A percentile compares a stretch with the other conserved stretches of the same genome.
Conservation (phyloP, 495 filamentous ascomycete genomes). For the Tetracladium marchalianum region DNA sequence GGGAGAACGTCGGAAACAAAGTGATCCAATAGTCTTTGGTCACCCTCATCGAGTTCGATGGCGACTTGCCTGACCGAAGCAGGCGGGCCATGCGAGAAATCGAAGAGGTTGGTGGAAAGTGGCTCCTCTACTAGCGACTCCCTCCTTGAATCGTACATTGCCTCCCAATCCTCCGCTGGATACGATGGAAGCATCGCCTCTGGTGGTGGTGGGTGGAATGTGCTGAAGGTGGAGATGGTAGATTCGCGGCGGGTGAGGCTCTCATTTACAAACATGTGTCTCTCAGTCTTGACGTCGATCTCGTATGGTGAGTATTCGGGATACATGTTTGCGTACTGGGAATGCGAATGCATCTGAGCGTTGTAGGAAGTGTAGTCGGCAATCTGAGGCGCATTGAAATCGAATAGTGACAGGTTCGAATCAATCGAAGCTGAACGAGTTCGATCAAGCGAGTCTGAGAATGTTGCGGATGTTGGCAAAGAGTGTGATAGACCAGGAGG, state of each 20-base stretch:
- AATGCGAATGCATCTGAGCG: constrained; percentile 34
- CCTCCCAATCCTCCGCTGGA: constrained; percentile 59
- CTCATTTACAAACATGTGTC: constrained; percentile 90
- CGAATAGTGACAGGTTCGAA: constrained; percentile 59
- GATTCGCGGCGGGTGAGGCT: constrained; percentile 75
- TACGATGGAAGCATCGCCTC: constrained; percentile 55
- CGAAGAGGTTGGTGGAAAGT: constrained; percentile 65
- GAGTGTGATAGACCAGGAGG: constrained; percentile 78
- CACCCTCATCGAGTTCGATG: constrained; percentile 82
- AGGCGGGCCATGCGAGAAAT: constrained; percentile 52
- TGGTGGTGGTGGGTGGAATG: constrained; percentile 58
- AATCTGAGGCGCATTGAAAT: constrained; percentile 57
- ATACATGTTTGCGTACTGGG: constrained; percentile 28
- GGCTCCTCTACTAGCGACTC: constrained; percentile 54
- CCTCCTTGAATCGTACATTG: constrained; percentile 54
- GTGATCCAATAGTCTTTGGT: constrained; percentile 80
- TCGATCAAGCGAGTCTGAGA: constrained; percentile 60
- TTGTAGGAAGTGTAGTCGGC: constrained; percentile 54
- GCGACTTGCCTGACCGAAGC: constrained; percentile 48
- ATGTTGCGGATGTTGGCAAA: constrained; percentile 68
- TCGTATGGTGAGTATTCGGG: constrained; percentile 65
- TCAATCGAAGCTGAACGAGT: constrained; percentile 68
- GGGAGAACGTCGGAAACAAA: constrained; percentile 83
- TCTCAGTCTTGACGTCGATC: constrained; percentile 89
- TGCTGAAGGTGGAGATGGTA: constrained; percentile 78